A percentile compares a stretch with the other conserved stretches of the same genome.
phyloP scores from a whole-genome alignment of 2,329 filamentous ascomycete species.

The Beauveria bassiana region DNA sequence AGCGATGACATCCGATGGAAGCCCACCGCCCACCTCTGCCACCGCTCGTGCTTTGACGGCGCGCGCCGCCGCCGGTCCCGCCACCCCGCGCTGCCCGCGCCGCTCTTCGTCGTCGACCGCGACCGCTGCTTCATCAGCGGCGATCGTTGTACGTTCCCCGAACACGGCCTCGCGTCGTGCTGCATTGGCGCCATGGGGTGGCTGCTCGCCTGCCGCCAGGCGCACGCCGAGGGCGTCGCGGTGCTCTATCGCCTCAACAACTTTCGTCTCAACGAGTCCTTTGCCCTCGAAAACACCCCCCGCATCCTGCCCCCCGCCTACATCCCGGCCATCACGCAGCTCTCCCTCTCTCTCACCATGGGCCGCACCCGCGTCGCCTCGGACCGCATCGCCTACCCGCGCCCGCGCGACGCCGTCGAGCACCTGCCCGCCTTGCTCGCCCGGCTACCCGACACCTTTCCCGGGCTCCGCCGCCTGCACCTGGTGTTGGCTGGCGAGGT shows the following conservation, averaged over 20 bases:
- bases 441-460: not conserved
- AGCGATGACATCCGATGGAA: not conserved
- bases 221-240: conserved; percentile 1
- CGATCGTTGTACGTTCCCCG: not conserved
- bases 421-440: not conserved
- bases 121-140: not conserved
- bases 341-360: conserved; percentile 5
- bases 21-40: conserved; percentile 1
- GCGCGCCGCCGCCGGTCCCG: not conserved
- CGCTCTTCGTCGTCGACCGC: conserved; percentile 6
- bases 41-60: not conserved
- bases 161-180: not conserved
- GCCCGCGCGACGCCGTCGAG: conserved; percentile 3
- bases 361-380: not conserved
- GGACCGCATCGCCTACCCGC: conserved; percentile 3
- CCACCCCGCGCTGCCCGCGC: not conserved
- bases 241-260: conserved; percentile 7
- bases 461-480: not conserved
- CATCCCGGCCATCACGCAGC: not conserved
- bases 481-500: conserved; percentile 3
- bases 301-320: not conserved
- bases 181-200: conserved; percentile 1
- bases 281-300: conserved; percentile 1
- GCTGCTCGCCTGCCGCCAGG: conserved; percentile 8
- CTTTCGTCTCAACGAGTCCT: conserved; percentile 4